Base-by-base conservation (phyloP, 179 eudicot species). In the Gypsophila paniculata region DNA sequence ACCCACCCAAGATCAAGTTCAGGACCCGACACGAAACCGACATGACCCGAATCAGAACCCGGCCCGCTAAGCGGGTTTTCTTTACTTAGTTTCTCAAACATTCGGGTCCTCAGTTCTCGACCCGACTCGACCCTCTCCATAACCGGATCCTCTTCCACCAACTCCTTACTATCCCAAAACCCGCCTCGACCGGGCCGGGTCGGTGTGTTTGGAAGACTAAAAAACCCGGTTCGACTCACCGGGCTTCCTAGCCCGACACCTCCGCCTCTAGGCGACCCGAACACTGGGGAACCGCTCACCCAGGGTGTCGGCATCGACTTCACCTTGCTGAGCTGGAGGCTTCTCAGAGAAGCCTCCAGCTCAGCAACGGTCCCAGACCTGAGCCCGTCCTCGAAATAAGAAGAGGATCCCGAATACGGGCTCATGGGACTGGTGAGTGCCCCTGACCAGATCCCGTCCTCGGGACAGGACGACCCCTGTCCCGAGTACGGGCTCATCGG, bases 51-150 rank as follows among this genome's bases (percentile, higher is more conserved):
- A 25, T 32, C 19, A 78, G 84, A 34, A 66, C 85, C 67, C 86
- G 88, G 49, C 76, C 87, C 42, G 26, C 3, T 22, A 23, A 93
- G 66, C 22, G 92, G 82, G 80, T 91, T 93, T 70, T 91, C 96
- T 77, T 74, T 78, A 32, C 91, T 78, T 19, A 93, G 84, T 75
- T 84, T 90, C 10, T 83, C 90, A 73, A 89, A 93, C 29, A 93
- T 89, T 59, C 60, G 83, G 0, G 91, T 96, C 19, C 98, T 70
- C 0, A 93, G 69, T 32, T 70, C 86, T 48, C 78, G 82, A n/a
- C 98, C 96, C 0, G 93, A 87, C 68, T 93, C 98, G 0, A 93
- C 98, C 25, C 96, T 63, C 79, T 89, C 98, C 98, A 93, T 90
- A 4, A 74, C 77, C 2, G 86, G 85, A 74, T 86, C 94, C 69